Conservation (phyloP, 768 basidiomycete species). For the Ramaria sp. region DNA sequence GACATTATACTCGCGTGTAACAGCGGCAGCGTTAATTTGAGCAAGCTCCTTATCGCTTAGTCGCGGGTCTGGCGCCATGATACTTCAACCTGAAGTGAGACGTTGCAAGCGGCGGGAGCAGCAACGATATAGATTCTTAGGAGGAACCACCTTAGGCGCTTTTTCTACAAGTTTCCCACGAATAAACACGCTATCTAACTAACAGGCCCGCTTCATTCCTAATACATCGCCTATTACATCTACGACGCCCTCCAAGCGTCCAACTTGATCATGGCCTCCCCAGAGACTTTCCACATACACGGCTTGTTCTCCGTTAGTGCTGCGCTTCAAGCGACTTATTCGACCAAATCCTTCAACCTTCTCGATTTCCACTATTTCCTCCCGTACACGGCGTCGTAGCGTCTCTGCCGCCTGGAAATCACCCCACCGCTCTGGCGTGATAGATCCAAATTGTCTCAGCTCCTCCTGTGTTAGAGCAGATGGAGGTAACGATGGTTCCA, state of each 20-base stretch:
- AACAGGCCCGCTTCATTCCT: neutral
- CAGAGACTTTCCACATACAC: constrained; percentile 44
- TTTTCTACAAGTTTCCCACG: neutral
- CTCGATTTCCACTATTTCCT: constrained; percentile 33
- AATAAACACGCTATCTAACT: neutral
- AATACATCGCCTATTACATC: constrained; percentile 30
- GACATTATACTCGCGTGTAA: constrained; percentile 79
- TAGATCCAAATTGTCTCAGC: constrained; percentile 15
- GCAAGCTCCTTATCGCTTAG: constrained; percentile 65
- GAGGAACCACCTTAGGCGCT: neutral
- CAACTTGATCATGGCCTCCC: constrained; percentile 51
- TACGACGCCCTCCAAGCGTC: constrained; percentile 56
- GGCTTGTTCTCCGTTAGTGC: constrained; percentile 29
- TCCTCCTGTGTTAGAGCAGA: constrained; percentile 23
- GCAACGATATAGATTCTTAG: neutral
- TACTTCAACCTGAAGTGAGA: neutral
- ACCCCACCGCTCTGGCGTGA: constrained; percentile 32
- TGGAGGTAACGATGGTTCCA: constrained; percentile 51
- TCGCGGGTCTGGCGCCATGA: constrained; percentile 39
- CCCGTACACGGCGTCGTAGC: constrained; percentile 30
- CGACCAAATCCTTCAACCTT: constrained; percentile 38
- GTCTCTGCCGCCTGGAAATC: constrained; percentile 28
- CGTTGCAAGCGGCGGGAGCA: neutral
- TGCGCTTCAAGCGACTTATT: constrained; percentile 40
- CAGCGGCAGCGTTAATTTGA: constrained; percentile 78